Conservation (phyloP, 192 early-diverging fungal species). For the Coemansia sp. region DNA sequence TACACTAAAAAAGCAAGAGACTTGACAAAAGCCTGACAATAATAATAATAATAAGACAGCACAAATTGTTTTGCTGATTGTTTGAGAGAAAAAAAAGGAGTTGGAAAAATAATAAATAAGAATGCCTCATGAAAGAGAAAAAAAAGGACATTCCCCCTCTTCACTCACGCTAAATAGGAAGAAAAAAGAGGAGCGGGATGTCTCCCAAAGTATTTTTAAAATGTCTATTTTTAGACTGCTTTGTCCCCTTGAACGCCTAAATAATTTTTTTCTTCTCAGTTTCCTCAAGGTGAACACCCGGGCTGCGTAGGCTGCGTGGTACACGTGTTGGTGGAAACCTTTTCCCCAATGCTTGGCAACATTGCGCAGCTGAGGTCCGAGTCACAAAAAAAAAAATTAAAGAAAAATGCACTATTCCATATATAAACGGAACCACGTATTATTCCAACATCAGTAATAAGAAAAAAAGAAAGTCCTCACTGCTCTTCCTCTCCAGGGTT, state of each 20-base stretch:
- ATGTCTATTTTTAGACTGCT: neutral
- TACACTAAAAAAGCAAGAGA: neutral
- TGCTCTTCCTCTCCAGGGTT: slow-evolving; percentile 50
- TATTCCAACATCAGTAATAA: neutral
- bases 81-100: neutral
- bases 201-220: neutral
- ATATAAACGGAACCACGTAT: neutral
- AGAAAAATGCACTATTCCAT: too few relatives aligned
- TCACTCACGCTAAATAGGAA: neutral
- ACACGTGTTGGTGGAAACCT: too few relatives aligned
- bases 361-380: too few relatives aligned
- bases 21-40: slow-evolving; percentile 2
- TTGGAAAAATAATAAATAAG: slow-evolving; percentile 2
- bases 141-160: neutral
- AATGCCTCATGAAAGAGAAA: neutral
- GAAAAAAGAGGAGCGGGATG: neutral
- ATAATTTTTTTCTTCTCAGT: neutral
- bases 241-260: neutral
- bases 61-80: neutral
- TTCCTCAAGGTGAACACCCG: neutral
- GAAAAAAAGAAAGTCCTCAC: too few relatives aligned
- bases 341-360: neutral
- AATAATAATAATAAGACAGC: neutral
- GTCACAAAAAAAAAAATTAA: too few relatives aligned
- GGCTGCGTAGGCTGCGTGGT: too few relatives aligned